Evolutionary conservation across 1,284 basidiomycete species (phyloP).

Genomic region (Abortiporus biennis): DNA sequence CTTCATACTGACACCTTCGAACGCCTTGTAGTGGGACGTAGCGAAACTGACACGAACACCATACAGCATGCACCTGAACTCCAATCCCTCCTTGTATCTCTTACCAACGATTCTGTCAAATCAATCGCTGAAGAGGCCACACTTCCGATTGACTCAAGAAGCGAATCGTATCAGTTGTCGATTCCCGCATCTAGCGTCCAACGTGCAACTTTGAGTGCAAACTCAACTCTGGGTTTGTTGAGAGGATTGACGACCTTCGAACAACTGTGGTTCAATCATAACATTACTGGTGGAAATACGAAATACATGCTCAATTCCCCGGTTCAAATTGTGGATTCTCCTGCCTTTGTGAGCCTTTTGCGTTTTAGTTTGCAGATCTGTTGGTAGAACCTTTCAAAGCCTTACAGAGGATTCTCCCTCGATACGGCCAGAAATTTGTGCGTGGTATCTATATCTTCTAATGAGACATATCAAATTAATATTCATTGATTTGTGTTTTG

Average conservation of each 20-base stretch:
- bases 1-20: conserved; percentile 34
- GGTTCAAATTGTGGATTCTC: conserved; percentile 47
- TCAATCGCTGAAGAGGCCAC: conserved; percentile 49
- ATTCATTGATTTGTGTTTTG: neutral
- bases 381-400: conserved; percentile 36
- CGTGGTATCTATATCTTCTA: neutral
- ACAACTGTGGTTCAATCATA: conserved; percentile 62
- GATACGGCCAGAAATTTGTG: conserved; percentile 64
- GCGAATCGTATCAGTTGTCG: conserved; percentile 58
- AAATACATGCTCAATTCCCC: conserved; percentile 56
- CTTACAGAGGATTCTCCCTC: conserved; percentile 72
- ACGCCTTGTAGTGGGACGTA: conserved; percentile 39
- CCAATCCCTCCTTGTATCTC: conserved; percentile 29
- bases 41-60: conserved; percentile 26
- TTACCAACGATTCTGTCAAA: conserved; percentile 18
- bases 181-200: conserved; percentile 38
- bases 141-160: conserved; percentile 39
- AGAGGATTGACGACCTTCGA: conserved; percentile 79
- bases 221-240: conserved; percentile 70
- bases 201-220: conserved; percentile 51
- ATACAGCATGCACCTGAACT: conserved; percentile 20
- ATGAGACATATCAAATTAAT: neutral
- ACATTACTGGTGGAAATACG: no score
- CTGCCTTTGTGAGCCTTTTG: conserved; percentile 45
- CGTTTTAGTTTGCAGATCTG: neutral